Percentiles rank a stretch among this genome's conserved stretches.
Conservation (phyloP, 2,329 filamentous ascomycete genomes). For the Dactylellina cionopaga region DNA sequence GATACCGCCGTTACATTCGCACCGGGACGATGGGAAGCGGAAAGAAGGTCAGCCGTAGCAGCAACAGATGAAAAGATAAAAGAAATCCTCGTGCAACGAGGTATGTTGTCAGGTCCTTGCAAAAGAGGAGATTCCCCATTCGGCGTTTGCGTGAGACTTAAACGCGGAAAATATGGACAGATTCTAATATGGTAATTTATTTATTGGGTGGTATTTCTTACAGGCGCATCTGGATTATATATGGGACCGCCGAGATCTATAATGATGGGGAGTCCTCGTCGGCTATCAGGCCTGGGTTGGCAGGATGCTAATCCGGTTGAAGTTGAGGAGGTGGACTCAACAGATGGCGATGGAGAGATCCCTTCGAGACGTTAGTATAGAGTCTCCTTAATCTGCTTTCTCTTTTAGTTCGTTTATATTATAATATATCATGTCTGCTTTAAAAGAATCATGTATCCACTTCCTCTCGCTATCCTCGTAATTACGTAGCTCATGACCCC, state of each 20-base stretch:
- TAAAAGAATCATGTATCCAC: constrained; percentile 15
- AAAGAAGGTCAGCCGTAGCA: constrained; percentile 50
- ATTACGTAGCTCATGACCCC: no score
- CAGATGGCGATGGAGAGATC: constrained; percentile 7
- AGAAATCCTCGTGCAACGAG: constrained; percentile 46
- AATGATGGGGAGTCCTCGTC: constrained; percentile 37
- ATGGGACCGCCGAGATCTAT: constrained; percentile 38
- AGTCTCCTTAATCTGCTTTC: not conserved
- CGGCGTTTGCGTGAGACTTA: not conserved
- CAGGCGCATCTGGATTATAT: constrained; percentile 49
- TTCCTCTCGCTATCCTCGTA: not conserved
- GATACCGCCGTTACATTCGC: constrained; percentile 60
- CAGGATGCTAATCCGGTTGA: constrained; percentile 22
- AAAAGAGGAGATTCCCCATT: not conserved
- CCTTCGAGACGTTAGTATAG: constrained; percentile 43
- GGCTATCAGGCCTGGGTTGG: constrained; percentile 21
- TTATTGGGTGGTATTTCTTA: not conserved
- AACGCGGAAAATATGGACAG: not conserved
- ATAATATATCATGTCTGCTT: constrained; percentile 30
- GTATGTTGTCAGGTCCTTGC: constrained; percentile 11
- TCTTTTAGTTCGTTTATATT: not conserved
- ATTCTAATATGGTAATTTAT: constrained; percentile 9
- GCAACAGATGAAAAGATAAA: constrained; percentile 51
- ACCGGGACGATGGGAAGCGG: constrained; percentile 42
- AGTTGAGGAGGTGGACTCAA: constrained; percentile 37